phyloP scores from a whole-genome alignment of 805 yeast species.

The Wickerhamomyces hampshirensis region DNA sequence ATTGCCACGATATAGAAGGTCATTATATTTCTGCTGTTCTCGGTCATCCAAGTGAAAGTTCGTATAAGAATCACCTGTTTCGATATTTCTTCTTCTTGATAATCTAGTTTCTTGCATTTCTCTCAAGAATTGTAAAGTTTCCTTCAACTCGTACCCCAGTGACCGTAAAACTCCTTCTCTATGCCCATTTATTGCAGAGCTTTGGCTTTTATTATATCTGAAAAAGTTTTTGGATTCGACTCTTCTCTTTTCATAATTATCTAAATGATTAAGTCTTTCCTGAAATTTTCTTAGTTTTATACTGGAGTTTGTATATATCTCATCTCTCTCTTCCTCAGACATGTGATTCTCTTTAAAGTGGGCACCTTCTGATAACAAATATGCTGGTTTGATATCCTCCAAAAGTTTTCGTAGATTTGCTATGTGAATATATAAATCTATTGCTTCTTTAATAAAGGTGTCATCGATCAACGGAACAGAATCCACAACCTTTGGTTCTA shows the following conservation, averaged over 20 bases:
- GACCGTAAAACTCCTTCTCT: constrained; percentile 19
- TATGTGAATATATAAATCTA: constrained; percentile 21
- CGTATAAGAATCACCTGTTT: constrained; percentile 12
- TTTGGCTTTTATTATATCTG: constrained; percentile 12
- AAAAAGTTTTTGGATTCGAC: constrained; percentile 18
- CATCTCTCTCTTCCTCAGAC: constrained; percentile 45
- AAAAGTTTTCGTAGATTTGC: constrained; percentile 26
- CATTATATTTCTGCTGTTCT: constrained; percentile 17
- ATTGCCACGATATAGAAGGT: constrained; percentile 1
- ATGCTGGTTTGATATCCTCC: constrained; percentile 23
- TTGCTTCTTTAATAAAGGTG: constrained; percentile 19
- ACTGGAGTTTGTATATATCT: constrained; percentile 51
- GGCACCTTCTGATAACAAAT: constrained; percentile 19
- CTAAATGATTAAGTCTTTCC: constrained; percentile 45
- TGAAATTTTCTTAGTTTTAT: constrained; percentile 46
- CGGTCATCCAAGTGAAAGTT: constrained; percentile 12
- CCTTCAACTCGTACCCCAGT: constrained; percentile 16
- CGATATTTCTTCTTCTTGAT: constrained; percentile 21
- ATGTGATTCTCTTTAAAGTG: constrained; percentile 23
- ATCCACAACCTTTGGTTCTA: background rate
- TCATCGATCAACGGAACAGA: constrained; percentile 12
- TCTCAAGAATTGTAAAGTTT: constrained; percentile 21
- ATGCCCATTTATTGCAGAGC: constrained; percentile 16
- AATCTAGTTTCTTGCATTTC: constrained; percentile 24
- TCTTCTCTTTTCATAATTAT: constrained; percentile 48